These are phyloP conservation scores for Acorus gramineus DNA, from an alignment of 106 monocot genomes.

Conservation along the genomic window DNA sequence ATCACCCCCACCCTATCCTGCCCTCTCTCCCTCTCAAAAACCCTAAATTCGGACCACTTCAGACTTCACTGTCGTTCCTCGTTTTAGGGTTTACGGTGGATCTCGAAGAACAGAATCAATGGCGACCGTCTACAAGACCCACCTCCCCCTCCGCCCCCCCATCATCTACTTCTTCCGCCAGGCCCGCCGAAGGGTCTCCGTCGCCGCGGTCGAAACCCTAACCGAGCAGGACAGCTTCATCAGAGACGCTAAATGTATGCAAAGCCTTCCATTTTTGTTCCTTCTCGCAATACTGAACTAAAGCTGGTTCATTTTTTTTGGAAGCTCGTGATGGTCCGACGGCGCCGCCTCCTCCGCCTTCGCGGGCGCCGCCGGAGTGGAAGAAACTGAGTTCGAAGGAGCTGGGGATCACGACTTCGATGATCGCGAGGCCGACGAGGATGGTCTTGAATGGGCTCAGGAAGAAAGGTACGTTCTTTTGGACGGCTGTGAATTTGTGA, in stretches of 20 bases:
- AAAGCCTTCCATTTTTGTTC: not conserved
- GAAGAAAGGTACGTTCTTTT: constrained; percentile 46
- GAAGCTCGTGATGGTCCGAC: constrained; percentile 9
- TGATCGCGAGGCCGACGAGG: constrained; percentile 65
- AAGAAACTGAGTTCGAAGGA: constrained; percentile 63
- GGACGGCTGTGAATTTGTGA: not conserved
- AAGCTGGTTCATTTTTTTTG: not conserved
- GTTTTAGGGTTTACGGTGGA: too few species aligned
- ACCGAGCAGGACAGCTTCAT: constrained; percentile 6
- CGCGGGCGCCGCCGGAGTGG: constrained; percentile 25
- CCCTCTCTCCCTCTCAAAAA: too few species aligned
- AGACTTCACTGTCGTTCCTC: too few species aligned
- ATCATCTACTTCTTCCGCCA: constrained; percentile 27
- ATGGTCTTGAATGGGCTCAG: constrained; percentile 57
- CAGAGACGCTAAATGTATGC: not conserved
- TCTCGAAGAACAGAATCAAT: too few species aligned
- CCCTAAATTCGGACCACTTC: too few species aligned
- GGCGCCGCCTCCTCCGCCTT: not conserved
- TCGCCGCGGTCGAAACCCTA: constrained; percentile 18
- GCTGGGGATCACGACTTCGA: constrained; percentile 60
- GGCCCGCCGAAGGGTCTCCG: constrained; percentile 22
- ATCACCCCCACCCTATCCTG: too few species aligned
- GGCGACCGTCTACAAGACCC: constrained; percentile 11
- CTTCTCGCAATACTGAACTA: not conserved
- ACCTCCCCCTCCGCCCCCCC: constrained; percentile 22